phyloP scores from a whole-genome alignment of 805 yeast genomes.

The Kodamaea nitidulidarum region DNA sequence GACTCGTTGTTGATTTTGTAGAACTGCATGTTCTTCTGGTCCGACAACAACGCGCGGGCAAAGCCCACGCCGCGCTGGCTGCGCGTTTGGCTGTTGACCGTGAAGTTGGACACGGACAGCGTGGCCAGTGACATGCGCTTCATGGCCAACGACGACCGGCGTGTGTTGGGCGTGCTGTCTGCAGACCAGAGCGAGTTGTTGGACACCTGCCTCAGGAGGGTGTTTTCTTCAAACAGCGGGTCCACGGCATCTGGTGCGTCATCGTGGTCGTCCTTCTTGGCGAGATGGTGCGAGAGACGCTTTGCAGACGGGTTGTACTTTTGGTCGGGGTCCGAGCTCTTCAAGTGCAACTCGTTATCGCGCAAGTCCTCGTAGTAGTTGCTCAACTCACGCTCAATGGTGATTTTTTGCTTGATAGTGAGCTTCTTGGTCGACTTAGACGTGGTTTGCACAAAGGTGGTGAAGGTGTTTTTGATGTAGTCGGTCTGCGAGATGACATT shows the following conservation, averaged over 20 bases:
- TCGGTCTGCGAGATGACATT: conserved; percentile 39
- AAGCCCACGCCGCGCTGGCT: conserved; percentile 31
- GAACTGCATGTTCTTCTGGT: conserved; percentile 22
- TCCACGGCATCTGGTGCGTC: conserved; percentile 4
- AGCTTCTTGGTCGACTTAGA: conserved; percentile 24
- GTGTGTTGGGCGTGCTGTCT: conserved; percentile 18
- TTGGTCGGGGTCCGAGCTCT: conserved; percentile 11
- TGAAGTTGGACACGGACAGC: conserved; percentile 25
- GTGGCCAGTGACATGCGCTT: conserved; percentile 27
- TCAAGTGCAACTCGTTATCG: conserved; percentile 38
- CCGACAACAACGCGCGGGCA: conserved; percentile 37
- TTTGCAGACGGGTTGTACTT: neutral
- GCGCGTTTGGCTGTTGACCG: conserved; percentile 15
- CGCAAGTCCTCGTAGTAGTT: conserved; percentile 42
- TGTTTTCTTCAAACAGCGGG: conserved; percentile 1
- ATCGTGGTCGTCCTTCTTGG: conserved; percentile 6
- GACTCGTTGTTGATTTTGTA: conserved; percentile 16
- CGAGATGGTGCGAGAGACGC: conserved; percentile 12
- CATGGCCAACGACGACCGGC: conserved; percentile 27
- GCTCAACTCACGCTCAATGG: conserved; percentile 43
- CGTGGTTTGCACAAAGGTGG: conserved; percentile 38
- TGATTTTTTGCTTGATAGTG: conserved; percentile 37
- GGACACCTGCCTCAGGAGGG: conserved; percentile 25
- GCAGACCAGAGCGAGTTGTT: conserved; percentile 36
- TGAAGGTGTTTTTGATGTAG: conserved; percentile 39